Percentiles rank a stretch among this genome's conserved stretches.
Conservation (phyloP, 2,329 filamentous ascomycete genomes). For the Talaromyces islandicus region DNA sequence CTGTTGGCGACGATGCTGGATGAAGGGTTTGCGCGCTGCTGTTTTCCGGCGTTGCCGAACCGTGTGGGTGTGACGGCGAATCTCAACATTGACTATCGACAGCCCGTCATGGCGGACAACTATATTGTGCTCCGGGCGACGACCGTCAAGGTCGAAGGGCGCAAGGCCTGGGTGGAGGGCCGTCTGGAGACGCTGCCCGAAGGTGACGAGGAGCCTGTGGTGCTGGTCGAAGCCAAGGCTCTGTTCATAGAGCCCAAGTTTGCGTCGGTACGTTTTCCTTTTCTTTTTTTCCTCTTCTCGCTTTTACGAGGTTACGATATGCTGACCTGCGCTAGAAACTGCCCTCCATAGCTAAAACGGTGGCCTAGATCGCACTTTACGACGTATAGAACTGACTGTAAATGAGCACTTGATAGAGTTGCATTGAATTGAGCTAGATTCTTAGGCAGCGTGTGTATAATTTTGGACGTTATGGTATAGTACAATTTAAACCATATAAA, state of each 20-base stretch:
- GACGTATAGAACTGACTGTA: not conserved
- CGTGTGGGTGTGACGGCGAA: constrained; percentile 80
- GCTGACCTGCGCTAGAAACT: constrained; percentile 4
- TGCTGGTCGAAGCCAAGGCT: constrained; percentile 76
- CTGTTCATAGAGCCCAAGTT: constrained; percentile 85
- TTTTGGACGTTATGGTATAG: too few relatives aligned
- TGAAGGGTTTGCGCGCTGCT: constrained; percentile 81
- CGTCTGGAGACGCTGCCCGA: constrained; percentile 71
- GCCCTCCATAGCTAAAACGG: constrained; percentile 18
- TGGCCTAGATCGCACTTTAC: not conserved
- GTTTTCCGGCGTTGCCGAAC: constrained; percentile 80
- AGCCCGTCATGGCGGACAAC: constrained; percentile 67
- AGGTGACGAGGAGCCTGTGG: constrained; percentile 55
- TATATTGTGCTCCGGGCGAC: constrained; percentile 73
- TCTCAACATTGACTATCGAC: constrained; percentile 74
- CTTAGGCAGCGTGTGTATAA: not conserved
- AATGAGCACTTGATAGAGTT: not conserved
- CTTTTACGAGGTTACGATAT: not conserved
- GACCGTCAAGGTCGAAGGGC: constrained; percentile 79
- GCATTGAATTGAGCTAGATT: not conserved
- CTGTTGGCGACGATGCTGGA: constrained; percentile 88
- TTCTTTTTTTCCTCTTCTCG: not conserved
- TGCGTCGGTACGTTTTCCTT: constrained; percentile 56
- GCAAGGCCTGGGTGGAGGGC: constrained; percentile 92
- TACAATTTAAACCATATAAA: too few relatives aligned